A percentile compares a stretch with the other conserved stretches of the same genome.
Evolutionary conservation across 2,329 filamentous ascomycete genomes (phyloP).

Genomic region (Colletotrichum orbiculare): DNA sequence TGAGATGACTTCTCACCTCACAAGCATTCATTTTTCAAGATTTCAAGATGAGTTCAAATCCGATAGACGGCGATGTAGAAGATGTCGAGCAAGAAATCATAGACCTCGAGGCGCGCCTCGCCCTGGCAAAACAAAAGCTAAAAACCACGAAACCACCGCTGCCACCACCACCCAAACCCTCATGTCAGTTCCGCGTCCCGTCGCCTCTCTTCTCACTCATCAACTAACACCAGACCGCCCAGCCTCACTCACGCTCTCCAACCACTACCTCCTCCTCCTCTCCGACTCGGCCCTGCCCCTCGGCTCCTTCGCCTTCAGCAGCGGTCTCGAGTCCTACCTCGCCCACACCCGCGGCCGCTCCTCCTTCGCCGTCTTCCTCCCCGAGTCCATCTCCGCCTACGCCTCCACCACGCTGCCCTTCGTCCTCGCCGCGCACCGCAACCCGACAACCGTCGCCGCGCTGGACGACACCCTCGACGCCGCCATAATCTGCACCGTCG

Average conservation of each 20-base stretch:
- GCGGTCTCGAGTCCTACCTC: slow-evolving; percentile 84
- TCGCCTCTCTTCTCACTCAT: slow-evolving; percentile 12
- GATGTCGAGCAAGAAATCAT: slow-evolving; percentile 64
- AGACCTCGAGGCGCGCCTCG: slow-evolving; percentile 66
- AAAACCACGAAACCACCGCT: slow-evolving; percentile 31
- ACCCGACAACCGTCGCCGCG: slow-evolving; percentile 59
- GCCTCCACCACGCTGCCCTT: slow-evolving; percentile 81
- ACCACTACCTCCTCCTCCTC: slow-evolving; percentile 80
- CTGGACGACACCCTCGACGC: slow-evolving; percentile 84
- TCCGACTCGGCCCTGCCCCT: slow-evolving; percentile 85
- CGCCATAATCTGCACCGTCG: slow-evolving; percentile 81
- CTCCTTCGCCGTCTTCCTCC: slow-evolving; percentile 74
- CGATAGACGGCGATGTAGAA: slow-evolving; percentile 26
- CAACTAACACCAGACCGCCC: slow-evolving; percentile 2
- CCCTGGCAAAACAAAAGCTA: slow-evolving; percentile 57
- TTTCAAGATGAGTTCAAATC: slow-evolving; percentile 26
- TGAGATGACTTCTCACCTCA: no score
- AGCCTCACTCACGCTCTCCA: slow-evolving; percentile 29
- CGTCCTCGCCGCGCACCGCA: slow-evolving; percentile 73
- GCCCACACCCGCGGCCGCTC: slow-evolving; percentile 67
- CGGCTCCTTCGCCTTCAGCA: slow-evolving; percentile 89
- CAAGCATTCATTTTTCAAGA: no score
- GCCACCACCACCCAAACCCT: slow-evolving; percentile 30
- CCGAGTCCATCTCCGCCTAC: slow-evolving; percentile 76
- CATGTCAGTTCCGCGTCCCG: slow-evolving; percentile 37